Evolutionary conservation across 805 yeast genomes (phyloP), one percentile per base, ranked within the genome.

Genomic region (Lipomyces lipofer): DNA sequence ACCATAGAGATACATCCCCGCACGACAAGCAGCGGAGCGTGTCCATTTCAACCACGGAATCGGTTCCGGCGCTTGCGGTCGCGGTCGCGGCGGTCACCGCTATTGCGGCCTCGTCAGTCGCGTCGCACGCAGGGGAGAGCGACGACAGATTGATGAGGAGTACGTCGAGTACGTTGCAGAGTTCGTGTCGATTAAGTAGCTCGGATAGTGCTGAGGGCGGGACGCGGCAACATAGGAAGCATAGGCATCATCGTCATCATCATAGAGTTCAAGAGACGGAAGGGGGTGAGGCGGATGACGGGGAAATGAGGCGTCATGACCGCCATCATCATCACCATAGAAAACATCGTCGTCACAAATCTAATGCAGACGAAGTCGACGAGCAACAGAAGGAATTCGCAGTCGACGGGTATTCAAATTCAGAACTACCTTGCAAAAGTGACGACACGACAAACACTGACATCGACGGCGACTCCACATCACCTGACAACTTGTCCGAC

Each of bases 31-130:
- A 27, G 36, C 30, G 22, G n/a, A 10, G 10, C 45, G 13, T 27
- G 28, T 12, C 46, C 5, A 3, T 22, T 7, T 30, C 15, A 24
- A 27, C 12, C 17, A 13, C 43, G 19, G 33, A 32, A 39, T 24
- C 40, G 35, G 43, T 39, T 43, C 49, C 15, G 38, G 22, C 51
- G 42, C 17, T 47, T 22, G 42, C 51, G 8, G 40, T 48, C 10
- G 52, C 52, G 21, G 52, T 47, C n/a, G 52, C 52, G 17, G 52
- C 52, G n/a, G 32, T 48, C n/a, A 6, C 52, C 17, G 52, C 52
- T 39, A 48, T 48, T 15, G 44, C 52, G 3, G 42, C 40, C 3
- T 15, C 40, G 22, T n/a, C 40, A 9, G 21, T 25, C 5, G 21
- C 40, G 3, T 8, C 40, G 9, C 10, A 21, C 19, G 25, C 25